Percentiles rank a stretch among this genome's conserved stretches.
phyloP scores from a whole-genome alignment of 2,329 filamentous ascomycete species.

The Ophiostoma australiae region DNA sequence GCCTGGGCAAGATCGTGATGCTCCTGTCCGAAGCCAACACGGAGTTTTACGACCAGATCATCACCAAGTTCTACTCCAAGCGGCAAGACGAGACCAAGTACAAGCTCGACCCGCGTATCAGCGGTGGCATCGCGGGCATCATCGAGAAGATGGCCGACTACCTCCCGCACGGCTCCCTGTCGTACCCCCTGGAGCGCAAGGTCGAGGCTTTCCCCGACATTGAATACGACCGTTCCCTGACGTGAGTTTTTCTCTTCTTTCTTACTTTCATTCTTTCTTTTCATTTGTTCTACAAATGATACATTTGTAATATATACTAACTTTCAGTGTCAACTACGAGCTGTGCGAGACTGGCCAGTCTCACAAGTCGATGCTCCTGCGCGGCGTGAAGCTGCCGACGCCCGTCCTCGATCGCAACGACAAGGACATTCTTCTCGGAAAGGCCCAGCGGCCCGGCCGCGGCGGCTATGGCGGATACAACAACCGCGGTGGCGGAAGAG shows the following conservation, averaged over 20 bases:
- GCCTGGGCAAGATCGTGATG: slow-evolving; percentile 72
- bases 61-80: slow-evolving; percentile 85
- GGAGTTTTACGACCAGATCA: slow-evolving; percentile 75
- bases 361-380: slow-evolving; percentile 92
- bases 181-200: slow-evolving; percentile 68
- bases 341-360: slow-evolving; percentile 66
- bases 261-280: too few species aligned
- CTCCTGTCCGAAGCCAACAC: slow-evolving; percentile 79
- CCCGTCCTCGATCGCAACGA: slow-evolving; percentile 71
- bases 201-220: slow-evolving; percentile 66
- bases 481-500: slow-evolving; percentile 10
- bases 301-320: too few species aligned
- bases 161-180: slow-evolving; percentile 75
- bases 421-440: slow-evolving; percentile 65
- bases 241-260: slow-evolving; percentile 44
- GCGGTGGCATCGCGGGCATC: slow-evolving; percentile 71
- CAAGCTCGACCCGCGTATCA: slow-evolving; percentile 68
- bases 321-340: slow-evolving; percentile 72
- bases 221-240: slow-evolving; percentile 81
- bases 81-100: slow-evolving; percentile 64
- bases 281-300: too few species aligned
- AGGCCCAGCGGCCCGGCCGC: slow-evolving; percentile 61
- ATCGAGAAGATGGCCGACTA: slow-evolving; percentile 79
- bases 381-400: slow-evolving; percentile 68
- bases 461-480: slow-evolving; percentile 44